Evolutionary conservation across 257 asterid genomes (phyloP), one percentile per base, ranked within the genome.

Genomic region (Echium plantagineum): DNA sequence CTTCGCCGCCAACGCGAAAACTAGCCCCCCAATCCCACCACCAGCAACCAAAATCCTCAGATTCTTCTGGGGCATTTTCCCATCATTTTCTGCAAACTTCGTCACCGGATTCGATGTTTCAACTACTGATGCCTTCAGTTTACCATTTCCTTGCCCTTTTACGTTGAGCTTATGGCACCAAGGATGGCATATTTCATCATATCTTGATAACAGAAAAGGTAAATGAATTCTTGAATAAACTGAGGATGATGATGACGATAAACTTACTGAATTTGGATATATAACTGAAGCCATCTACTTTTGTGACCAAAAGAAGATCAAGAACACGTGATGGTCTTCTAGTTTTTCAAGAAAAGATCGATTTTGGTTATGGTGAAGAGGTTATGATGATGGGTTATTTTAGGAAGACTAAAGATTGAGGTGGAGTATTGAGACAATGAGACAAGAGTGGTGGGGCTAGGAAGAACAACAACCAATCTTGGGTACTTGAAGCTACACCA

Each of bases 21-120:
- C 99, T 62, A 89, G 77, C 19, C 97, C 97, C 0, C 97, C 97
- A 55, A 93, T 93, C 52, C 99, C 97, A 10, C 97, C 99, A 21
- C 99, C 99, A 0, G 99, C 97, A 69, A 93, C 97, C 61, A 93
- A 74, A 47, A 93, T 68, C 69, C 83, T 81, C 78, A 74, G 70
- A 69, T 84, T 88, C 85, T 78, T 86, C 9, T 74, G 75, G 49
- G 71, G 28, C 9, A 47, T 24, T 65, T 38, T 64, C 42, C 16
- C 66, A 12, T 31, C 64, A 24, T 60, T 31, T 18, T 6, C 58
- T 7, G 20, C 24, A 19, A 58, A 52, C 9, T 24, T 24, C 26
- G 26, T 3, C 26, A 24, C 26, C 3, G 26, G 26, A 24, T 6
- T 15, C 28, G 69, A 60, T 38, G 73, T 71, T 55, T 70, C 81